Base-by-base conservation (phyloP, 805 yeast species). In the Candida namnaoensis region DNA sequence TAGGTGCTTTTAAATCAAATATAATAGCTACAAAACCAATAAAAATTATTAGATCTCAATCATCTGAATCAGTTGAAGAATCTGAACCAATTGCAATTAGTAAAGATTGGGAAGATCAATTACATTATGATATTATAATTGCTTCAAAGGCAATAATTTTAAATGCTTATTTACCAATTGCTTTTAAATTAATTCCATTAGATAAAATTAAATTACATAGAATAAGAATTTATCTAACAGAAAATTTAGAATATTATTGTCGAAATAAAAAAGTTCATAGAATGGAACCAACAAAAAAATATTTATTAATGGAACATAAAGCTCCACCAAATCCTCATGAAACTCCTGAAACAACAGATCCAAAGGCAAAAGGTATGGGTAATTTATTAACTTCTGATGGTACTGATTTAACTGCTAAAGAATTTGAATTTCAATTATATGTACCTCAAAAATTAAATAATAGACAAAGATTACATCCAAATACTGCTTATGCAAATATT, bases 101-200 rank as follows among this genome's bases (percentile, higher is more conserved):
- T 26, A 72, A 95, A 45, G 91, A 86, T 49, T 93, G 99, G 99
- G 98, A 91, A 59, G 88, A 86, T 57, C 87, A 85, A 57, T 62
- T 93, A 30, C 80, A 81, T 50, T 93, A 93, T 57, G 97, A 93
- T 54, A 88, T 93, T 36, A 79, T 88, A 15, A 81, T 93, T 41
- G 95, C 95, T 2, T 86, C 96, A 26, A 93, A 91, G 58, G 81
- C 88, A 26, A 78, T 93, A 41, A 80, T 95, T 8, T 69, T 93
- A 39, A 88, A 95, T 57, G 80, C 91, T 3, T 79, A 75, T 51
- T 64, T 93, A 40, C 98, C 98, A 1, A 68, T 93, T 8, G 84
- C 90, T 2, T 85, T 93, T 62, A 71, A 82, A 50, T 74, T 93
- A 46, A 78, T 85, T 0, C 98, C 98, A 1, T 58, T 91, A 38